Base-by-base conservation (phyloP, 2,329 filamentous ascomycete species). In the Elsinoe batatas region DNA sequence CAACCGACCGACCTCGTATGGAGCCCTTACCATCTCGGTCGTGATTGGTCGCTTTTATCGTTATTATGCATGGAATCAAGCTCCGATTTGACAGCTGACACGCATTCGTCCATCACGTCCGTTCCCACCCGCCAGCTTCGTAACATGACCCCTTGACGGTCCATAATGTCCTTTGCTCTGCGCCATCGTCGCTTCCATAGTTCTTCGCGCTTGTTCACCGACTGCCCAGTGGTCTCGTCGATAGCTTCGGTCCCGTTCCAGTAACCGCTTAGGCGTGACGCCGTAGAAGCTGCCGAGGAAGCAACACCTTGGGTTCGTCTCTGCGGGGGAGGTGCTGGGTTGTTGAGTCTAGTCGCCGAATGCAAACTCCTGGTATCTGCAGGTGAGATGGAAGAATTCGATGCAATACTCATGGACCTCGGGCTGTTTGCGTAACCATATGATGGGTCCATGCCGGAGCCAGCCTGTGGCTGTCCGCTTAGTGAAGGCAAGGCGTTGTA, bases 81-180 rank as follows among this genome's bases (percentile, higher is more conserved):
- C 30, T 77, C 77, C 58, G 77, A 73, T 67, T 77, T 76, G 3
- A 89, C 80, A 57, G 90, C 76, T 12, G 76, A 79, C 54, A 83
- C 75, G 2, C 85, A 83, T 67, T 87, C 84, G 0, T 74, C 74
- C 56, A 81, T 74, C 6, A 88, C 84, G 71, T 93, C 88, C 26
- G 76, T 74, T 0, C 88, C 88, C 10, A 78, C 79, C 40, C 85
- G 76, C 88, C 88, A 93, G 17, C 79, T 88, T 60, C 86, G 81
- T 35, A 93, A 66, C 60, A 78, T 72, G 0, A 93, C 84, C 3
- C 84, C 84, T 37, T 82, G 73, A 4, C 74, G 72, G n/a, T 80
- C 79, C 8, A 91, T 74, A 30, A 81, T 72, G 40, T 75, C 73
- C 60, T 85, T 81, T 3, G 87, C 87, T 43, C 80, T 73, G 40